phyloP scores from a whole-genome alignment of 768 basidiomycete genomes.

The Tulasnella sp. region DNA sequence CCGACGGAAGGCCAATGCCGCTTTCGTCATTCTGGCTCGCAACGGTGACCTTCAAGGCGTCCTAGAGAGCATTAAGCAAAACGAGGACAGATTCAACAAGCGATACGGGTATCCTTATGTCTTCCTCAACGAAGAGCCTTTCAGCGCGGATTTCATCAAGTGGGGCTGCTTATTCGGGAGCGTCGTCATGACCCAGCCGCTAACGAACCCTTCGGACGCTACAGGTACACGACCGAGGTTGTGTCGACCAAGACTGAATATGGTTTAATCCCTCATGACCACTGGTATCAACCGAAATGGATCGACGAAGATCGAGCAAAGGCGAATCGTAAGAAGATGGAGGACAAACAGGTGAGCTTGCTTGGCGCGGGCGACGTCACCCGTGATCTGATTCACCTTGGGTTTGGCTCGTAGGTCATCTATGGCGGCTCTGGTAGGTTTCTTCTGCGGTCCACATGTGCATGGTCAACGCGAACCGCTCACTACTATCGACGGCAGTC shows the following conservation, averaged over 20 bases:
- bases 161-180: conserved; percentile 36
- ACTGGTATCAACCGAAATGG: conserved; percentile 75
- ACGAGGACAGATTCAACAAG: conserved; percentile 86
- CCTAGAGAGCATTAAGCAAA: conserved; percentile 61
- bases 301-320: conserved; percentile 71
- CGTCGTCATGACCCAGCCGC: background rate
- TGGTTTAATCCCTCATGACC: conserved; percentile 54
- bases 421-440: conserved; percentile 29
- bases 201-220: conserved; percentile 2
- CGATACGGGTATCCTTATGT: conserved; percentile 75
- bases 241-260: conserved; percentile 63
- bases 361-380: background rate
- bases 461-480: background rate
- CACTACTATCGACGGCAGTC: conserved; percentile 36
- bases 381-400: conserved; percentile 23
- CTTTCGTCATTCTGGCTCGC: conserved; percentile 73
- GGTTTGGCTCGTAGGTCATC: conserved; percentile 25
- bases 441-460: background rate
- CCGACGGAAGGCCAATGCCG: conserved; percentile 68
- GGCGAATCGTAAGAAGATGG: conserved; percentile 58
- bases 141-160: conserved; percentile 68
- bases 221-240: conserved; percentile 45
- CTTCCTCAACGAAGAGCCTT: conserved; percentile 79
- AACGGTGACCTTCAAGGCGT: conserved; percentile 61
- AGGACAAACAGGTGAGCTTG: conserved; percentile 46